phyloP scores from a whole-genome alignment of 2,329 filamentous ascomycete genomes.

The Trichoderma gracile region DNA sequence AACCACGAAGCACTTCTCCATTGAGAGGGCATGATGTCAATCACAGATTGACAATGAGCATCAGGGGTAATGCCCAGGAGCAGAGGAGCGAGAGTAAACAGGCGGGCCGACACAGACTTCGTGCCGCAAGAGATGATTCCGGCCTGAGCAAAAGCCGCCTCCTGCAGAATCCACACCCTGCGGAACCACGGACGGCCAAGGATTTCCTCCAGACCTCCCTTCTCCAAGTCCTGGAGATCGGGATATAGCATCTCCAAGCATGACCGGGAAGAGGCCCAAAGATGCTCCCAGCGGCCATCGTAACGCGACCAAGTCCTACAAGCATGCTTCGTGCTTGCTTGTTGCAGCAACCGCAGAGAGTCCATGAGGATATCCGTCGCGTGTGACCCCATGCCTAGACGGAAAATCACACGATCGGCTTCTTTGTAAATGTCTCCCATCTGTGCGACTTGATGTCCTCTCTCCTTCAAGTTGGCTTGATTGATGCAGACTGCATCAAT shows the following conservation, averaged over 20 bases:
- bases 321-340: neutral
- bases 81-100: neutral
- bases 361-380: constrained; percentile 15
- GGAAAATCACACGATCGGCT: constrained; percentile 21
- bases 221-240: accelerated
- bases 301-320: neutral
- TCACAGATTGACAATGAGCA: neutral
- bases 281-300: neutral
- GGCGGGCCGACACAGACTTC: neutral
- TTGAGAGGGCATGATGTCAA: constrained; percentile 9
- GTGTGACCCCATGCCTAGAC: neutral
- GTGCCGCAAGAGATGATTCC: neutral
- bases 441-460: constrained; percentile 24
- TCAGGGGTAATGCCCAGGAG: neutral
- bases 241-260: accelerated
- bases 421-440: constrained; percentile 25
- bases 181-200: neutral
- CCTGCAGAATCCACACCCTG: constrained; percentile 9
- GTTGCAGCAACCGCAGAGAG: constrained; percentile 3
- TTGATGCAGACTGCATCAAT: constrained; percentile 19
- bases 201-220: neutral
- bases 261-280: neutral
- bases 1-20: neutral
- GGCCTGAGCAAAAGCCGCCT: neutral
- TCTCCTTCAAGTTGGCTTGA: constrained; percentile 13